Evolutionary conservation across 2,329 filamentous ascomycete genomes (phyloP), one percentile per base, ranked within the genome.

Genomic region (Sporothrix variecibatus): DNA sequence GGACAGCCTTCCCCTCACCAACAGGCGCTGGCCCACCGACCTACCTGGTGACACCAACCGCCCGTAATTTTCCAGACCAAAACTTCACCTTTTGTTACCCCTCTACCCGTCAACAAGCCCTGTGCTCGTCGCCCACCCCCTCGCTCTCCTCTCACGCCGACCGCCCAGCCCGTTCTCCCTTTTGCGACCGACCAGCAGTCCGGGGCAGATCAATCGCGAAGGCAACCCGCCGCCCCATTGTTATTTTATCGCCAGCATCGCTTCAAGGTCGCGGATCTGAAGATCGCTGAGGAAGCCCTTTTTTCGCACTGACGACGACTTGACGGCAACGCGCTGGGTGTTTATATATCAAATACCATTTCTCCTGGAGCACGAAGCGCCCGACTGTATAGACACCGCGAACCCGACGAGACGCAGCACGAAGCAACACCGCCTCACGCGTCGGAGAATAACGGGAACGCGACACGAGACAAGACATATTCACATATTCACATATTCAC

Each of bases 41-140:
- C 49, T 67, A 34, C 49, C 49, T 69, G 60, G 73, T 68, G 58
- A 70, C 69, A 65, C 64, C 72, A 68, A 65, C 62, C 56, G 40
- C 46, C 58, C 68, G 60, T 72, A 69, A 72, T 74, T 74, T 74
- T 69, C 69, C 31, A 72, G 62, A 34, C 51, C 64, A 73, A 60
- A 73, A 73, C 64, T 40, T 73, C 72, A 49, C 51, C n/a, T 62
- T 34, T 20, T 64, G 40, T 56, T 71, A 72, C 72, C 74, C 74
- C 74, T 74, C 74, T 56, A 65, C 51, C 58, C 11, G 40, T 23
- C 51, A 43, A 28, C 51, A 58, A 64, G 34, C 64, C 20, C 72
- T 43, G 62, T 56, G 56, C 38, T 26, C 38, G 68, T n/a, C 68
- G 49, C 62, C 26, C 49, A 28, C 12, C 65, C 67, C 34, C 62